phyloP scores from a whole-genome alignment of 2,329 filamentous ascomycete genomes.

The Fusarium lyarnte region DNA sequence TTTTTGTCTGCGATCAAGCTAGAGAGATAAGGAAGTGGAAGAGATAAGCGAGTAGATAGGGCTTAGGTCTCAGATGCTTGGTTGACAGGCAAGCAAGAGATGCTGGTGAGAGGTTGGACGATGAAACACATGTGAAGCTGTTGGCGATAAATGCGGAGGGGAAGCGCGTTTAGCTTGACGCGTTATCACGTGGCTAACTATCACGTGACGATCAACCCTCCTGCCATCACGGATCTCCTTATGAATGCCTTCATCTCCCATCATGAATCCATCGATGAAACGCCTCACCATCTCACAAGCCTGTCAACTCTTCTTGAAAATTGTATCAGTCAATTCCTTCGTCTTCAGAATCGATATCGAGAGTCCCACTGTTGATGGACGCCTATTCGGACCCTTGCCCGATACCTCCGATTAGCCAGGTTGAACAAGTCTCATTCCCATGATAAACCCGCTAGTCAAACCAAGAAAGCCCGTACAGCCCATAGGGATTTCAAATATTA shows the following conservation, averaged over 20 bases:
- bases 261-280: background rate
- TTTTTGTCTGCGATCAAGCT: background rate
- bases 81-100: background rate
- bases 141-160: constrained; percentile 22
- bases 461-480: background rate
- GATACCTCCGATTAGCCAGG: constrained; percentile 1
- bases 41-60: fast-evolving
- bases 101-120: background rate
- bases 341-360: background rate
- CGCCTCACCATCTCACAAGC: background rate
- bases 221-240: background rate
- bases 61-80: background rate
- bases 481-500: too few species aligned
- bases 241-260: background rate
- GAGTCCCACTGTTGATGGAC: background rate
- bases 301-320: background rate
- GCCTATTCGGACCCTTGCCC: constrained; percentile 15
- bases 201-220: background rate
- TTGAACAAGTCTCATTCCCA: constrained; percentile 13
- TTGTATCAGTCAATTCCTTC: background rate
- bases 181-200: constrained; percentile 26
- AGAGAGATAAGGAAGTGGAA: background rate
- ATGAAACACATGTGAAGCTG: constrained; percentile 10
- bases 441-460: constrained; percentile 29
- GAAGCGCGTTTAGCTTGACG: constrained; percentile 30